A percentile compares a stretch with the other conserved stretches of the same genome.
These are phyloP conservation scores for Chalciporus sp. DNA, from an alignment of 1,284 basidiomycete species.

Conservation along the genomic window DNA sequence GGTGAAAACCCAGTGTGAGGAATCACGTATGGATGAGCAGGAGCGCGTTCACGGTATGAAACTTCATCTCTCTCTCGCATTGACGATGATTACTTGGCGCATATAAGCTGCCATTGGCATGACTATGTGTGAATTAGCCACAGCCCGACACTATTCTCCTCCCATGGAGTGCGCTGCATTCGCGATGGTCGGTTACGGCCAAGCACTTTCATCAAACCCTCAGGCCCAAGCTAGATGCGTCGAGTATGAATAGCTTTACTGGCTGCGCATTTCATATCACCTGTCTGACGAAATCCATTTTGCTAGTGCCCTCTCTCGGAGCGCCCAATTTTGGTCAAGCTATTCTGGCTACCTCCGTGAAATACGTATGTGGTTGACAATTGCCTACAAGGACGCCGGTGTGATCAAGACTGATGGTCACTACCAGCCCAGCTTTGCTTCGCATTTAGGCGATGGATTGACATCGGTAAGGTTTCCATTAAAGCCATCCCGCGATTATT, in stretches of 20 bases:
- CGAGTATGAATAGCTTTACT: constrained; percentile 42
- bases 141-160: constrained; percentile 62
- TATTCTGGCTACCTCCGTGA: constrained; percentile 81
- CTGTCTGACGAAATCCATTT: neutral
- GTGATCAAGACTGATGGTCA: constrained; percentile 23
- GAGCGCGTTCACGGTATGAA: constrained; percentile 54
- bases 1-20: constrained; percentile 53
- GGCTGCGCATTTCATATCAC: neutral
- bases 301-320: constrained; percentile 67
- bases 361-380: constrained; percentile 52
- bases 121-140: constrained; percentile 75
- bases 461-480: constrained; percentile 52
- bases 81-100: constrained; percentile 13
- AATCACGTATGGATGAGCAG: constrained; percentile 60
- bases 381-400: constrained; percentile 10
- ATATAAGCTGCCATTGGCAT: constrained; percentile 68
- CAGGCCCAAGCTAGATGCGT: constrained; percentile 50
- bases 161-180: constrained; percentile 67
- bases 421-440: constrained; percentile 68
- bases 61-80: constrained; percentile 1
- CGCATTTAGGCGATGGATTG: constrained; percentile 70
- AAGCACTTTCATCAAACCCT: constrained; percentile 6
- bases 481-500: constrained; percentile 12
- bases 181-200: constrained; percentile 17
- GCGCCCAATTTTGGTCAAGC: constrained; percentile 80